Base-by-base conservation (phyloP, 306 rosid genomes). In the Rosa lucieae region DNA sequence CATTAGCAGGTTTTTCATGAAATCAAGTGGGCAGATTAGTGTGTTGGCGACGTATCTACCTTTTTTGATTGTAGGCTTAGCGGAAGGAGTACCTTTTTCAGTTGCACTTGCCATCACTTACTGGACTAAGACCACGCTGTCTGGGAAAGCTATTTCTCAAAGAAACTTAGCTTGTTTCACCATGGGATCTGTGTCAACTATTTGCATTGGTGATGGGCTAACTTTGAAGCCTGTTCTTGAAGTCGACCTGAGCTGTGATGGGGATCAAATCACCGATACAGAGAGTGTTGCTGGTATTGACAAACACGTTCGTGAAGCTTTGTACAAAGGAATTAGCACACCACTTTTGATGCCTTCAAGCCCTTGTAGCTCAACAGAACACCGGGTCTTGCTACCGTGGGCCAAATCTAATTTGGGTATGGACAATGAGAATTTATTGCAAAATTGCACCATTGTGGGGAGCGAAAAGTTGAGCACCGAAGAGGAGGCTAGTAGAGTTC, bases 401-500 rank as follows among this genome's bases (percentile, higher is more conserved):
- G 82, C 82, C n/a, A 17, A 67, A 32, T 79, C 82, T 13, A 29
- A 47, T 23, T n/a, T 79, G 42, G 70, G 58, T 17, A 2, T 44
- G 8, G 65, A 79, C 20, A 52, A 46, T n/a, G 71, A 59, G 37
- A 3, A 1, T 35, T 32, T 46, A 72, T 29, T 43, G 52, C 65
- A 58, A 32, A 58, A 21, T 61, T 47, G 52, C 2, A 79, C 49
- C 10, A 59, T 61, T n/a, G 4, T 37, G 53, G 39, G 23, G 53
- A 35, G 26, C 15, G 29, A 37, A 9, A 58, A 58, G 11, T 72
- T 62, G 66, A 79, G 8, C 73, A 47, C 42, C 8, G 29, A 79
- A n/a, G 78, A 79, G 43, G 78, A 79, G 74, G 66, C 77, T 13
- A 72, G 73, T 35, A 15, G 52, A 23, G 82, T 72, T 21, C n/a